A percentile compares a stretch with the other conserved stretches of the same genome.
phyloP scores from a whole-genome alignment of 805 yeast genomes.

The Nematodospora valgi region DNA sequence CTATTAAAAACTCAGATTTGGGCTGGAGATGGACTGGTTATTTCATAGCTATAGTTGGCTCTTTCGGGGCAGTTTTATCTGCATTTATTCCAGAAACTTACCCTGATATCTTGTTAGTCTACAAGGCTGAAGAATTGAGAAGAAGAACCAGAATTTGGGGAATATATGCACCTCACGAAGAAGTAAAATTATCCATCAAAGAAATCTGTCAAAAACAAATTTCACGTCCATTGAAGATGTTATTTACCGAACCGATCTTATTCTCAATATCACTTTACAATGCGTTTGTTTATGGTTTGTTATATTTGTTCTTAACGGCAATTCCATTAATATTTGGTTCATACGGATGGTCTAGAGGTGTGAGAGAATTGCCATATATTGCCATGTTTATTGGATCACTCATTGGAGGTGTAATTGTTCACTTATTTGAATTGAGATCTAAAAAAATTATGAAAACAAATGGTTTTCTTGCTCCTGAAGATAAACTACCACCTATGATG shows the following conservation, averaged over 20 bases:
- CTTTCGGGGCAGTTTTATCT: conserved; percentile 25
- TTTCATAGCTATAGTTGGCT: conserved; percentile 42
- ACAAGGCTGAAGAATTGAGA: conserved; percentile 31
- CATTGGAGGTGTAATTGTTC: conserved; percentile 51
- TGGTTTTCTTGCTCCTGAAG: conserved; percentile 67
- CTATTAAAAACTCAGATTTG: conserved; percentile 31
- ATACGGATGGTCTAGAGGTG: conserved; percentile 58
- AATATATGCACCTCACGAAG: conserved; percentile 35
- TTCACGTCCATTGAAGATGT: conserved; percentile 36
- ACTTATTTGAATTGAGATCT: conserved; percentile 54
- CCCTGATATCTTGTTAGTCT: conserved; percentile 31
- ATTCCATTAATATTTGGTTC: conserved; percentile 47
- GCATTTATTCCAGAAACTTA: conserved; percentile 36
- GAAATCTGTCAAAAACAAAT: conserved; percentile 33
- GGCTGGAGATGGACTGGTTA: conserved; percentile 62
- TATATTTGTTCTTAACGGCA: conserved; percentile 43
- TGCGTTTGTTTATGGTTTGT: conserved; percentile 46
- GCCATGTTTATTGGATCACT: conserved; percentile 68
- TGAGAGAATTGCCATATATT: conserved; percentile 74
- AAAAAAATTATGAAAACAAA: conserved; percentile 39
- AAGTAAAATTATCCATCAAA: conserved; percentile 22
- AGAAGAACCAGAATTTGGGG: conserved; percentile 40
- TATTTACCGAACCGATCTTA: conserved; percentile 40
- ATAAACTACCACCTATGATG: conserved; percentile 73
- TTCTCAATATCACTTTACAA: conserved; percentile 43